Percentiles rank a stretch among this genome's conserved stretches.
phyloP scores from a whole-genome alignment of 352 stramenopile genomes.

The Plasmopara halstedii region DNA sequence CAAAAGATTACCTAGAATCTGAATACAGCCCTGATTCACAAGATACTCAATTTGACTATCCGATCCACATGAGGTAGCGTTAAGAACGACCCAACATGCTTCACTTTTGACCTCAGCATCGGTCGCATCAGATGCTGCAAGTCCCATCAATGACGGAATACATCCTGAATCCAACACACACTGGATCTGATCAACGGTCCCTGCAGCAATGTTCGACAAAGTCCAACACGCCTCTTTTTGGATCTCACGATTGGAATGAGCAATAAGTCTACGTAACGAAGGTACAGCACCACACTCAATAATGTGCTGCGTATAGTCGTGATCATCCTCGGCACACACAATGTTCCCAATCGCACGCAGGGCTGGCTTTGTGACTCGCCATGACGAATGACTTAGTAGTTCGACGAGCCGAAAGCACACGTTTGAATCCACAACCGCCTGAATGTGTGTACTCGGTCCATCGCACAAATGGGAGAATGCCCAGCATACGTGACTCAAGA shows the following conservation, averaged over 20 bases:
- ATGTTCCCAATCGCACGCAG: slow-evolving; percentile 98
- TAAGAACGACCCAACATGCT: slow-evolving; percentile 98
- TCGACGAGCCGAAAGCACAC: slow-evolving; percentile 90
- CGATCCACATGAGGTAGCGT: slow-evolving; percentile 96
- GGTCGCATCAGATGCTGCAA: slow-evolving; percentile 88
- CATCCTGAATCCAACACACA: slow-evolving; percentile 94
- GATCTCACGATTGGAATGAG: slow-evolving; percentile 95
- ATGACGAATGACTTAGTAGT: slow-evolving; percentile 88
- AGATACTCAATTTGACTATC: slow-evolving; percentile 92
- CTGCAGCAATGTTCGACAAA: slow-evolving; percentile 96
- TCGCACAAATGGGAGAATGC: slow-evolving; percentile 97
- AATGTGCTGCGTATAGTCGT: slow-evolving; percentile 91
- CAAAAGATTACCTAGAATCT: slow-evolving; percentile 88
- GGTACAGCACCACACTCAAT: slow-evolving; percentile 95
- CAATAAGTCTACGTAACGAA: slow-evolving; percentile 90
- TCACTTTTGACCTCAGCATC: slow-evolving; percentile 97
- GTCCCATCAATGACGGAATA: slow-evolving; percentile 91
- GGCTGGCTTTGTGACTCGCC: slow-evolving; percentile 95
- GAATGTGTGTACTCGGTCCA: slow-evolving; percentile 94
- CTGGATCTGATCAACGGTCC: slow-evolving; percentile 96
- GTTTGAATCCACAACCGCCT: slow-evolving; percentile 89
- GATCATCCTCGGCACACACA: slow-evolving; percentile 95
- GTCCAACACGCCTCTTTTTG: slow-evolving; percentile 97
- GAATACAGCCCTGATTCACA: slow-evolving; percentile 82
- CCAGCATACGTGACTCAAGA: slow-evolving; percentile 93